These are phyloP conservation scores for Amanita rimosa DNA, from an alignment of 768 basidiomycete species.

Conservation along the genomic window DNA sequence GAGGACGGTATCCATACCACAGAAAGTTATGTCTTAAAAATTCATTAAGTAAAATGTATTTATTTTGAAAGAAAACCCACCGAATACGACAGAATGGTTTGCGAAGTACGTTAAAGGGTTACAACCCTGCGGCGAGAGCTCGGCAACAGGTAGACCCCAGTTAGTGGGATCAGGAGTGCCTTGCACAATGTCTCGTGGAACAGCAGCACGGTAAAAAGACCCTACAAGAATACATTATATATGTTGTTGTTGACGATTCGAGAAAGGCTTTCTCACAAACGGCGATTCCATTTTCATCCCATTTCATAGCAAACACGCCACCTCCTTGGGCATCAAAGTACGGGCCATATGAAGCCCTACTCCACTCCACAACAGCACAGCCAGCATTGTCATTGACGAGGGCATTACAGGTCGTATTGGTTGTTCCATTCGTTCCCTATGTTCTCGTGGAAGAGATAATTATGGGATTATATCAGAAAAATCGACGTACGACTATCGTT, in stretches of 20 bases:
- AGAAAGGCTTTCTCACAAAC: constrained; percentile 46
- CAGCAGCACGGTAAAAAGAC: constrained; percentile 74
- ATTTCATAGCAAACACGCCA: constrained; percentile 83
- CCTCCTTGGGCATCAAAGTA: constrained; percentile 72
- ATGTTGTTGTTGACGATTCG: background rate
- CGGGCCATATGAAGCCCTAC: constrained; percentile 73
- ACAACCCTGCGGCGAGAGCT: constrained; percentile 41
- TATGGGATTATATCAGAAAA: background rate
- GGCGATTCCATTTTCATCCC: constrained; percentile 69
- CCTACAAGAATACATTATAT: constrained; percentile 27
- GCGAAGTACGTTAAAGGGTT: constrained; percentile 46
- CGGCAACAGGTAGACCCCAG: constrained; percentile 63
- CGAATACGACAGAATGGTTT: constrained; percentile 69
- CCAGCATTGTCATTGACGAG: constrained; percentile 49
- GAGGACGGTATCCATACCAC: constrained; percentile 33
- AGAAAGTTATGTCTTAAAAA: constrained; percentile 68
- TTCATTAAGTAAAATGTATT: background rate
- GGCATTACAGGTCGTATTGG: constrained; percentile 46
- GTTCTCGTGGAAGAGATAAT: background rate
- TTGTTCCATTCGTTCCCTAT: constrained; percentile 35
- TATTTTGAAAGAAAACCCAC: constrained; percentile 30
- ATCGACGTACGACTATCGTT: constrained; percentile 1
- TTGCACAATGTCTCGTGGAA: constrained; percentile 53
- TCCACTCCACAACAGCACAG: constrained; percentile 72
- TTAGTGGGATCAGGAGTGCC: constrained; percentile 53